A percentile compares a stretch with the other conserved stretches of the same genome.
Evolutionary conservation across 768 basidiomycete genomes (phyloP).

Genomic region (Cystobasidiopsis lactophilus): DNA sequence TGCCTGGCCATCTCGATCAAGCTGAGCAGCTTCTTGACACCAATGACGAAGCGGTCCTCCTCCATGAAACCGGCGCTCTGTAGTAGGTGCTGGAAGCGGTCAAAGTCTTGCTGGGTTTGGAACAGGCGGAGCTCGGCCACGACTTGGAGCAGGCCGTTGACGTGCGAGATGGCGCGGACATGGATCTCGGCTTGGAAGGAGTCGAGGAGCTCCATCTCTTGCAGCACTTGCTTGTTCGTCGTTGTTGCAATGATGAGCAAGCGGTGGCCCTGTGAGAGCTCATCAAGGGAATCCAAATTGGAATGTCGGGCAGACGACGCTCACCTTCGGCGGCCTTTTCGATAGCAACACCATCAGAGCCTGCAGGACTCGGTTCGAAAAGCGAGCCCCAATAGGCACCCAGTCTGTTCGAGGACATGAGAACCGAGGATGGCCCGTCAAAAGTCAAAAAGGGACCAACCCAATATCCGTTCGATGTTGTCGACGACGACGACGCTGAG

Average conservation of each 20-base stretch:
- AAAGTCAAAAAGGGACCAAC: constrained; percentile 29
- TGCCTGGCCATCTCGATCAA: constrained; percentile 92
- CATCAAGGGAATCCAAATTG: background rate
- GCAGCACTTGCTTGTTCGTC: constrained; percentile 61
- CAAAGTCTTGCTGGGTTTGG: constrained; percentile 27
- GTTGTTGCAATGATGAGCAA: constrained; percentile 80
- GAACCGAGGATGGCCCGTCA: background rate
- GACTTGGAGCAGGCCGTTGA: constrained; percentile 50
- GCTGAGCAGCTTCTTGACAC: constrained; percentile 80
- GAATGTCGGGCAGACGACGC: constrained; percentile 6
- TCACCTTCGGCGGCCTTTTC: constrained; percentile 75
- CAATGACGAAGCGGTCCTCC: constrained; percentile 45
- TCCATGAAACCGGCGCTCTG: constrained; percentile 40
- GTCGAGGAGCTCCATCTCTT: constrained; percentile 71
- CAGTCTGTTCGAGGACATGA: constrained; percentile 38
- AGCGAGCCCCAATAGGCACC: constrained; percentile 89
- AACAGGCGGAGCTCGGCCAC: constrained; percentile 63
- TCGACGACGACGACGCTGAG: constrained; percentile 89
- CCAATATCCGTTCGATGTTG: constrained; percentile 74
- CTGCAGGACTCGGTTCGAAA: constrained; percentile 84
- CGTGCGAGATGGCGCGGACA: constrained; percentile 55
- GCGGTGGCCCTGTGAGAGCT: constrained; percentile 47
- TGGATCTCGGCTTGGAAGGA: constrained; percentile 69
- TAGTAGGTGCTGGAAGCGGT: background rate
- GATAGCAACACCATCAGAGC: constrained; percentile 67